Evolutionary conservation across 2,329 filamentous ascomycete genomes (phyloP).

Genomic region (Aureobasidium sp.): DNA sequence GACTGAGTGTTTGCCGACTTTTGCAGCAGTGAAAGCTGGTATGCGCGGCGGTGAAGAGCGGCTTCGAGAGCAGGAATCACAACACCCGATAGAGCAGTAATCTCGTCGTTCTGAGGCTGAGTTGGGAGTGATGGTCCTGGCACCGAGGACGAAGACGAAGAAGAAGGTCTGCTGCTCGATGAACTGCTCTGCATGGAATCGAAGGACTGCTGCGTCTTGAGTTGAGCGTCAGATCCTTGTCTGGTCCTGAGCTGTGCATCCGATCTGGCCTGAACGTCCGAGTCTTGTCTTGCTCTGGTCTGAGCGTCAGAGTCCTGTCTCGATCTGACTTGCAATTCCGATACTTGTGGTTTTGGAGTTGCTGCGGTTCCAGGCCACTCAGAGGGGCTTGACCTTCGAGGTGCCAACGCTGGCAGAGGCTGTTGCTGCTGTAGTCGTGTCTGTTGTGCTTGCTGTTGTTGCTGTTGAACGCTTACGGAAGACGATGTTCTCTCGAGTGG

Average conservation of each 20-base stretch:
- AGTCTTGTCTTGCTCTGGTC: background rate
- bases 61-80: conserved; percentile 90
- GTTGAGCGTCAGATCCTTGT: background rate
- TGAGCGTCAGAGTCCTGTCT: conserved; percentile 7
- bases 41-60: conserved; percentile 70
- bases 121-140: conserved; percentile 50
- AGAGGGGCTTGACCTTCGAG: background rate
- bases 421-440: conserved; percentile 22
- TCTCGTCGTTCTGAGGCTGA: conserved; percentile 49
- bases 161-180: conserved; percentile 12
- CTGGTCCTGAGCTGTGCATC: background rate
- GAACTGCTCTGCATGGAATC: conserved; percentile 9
- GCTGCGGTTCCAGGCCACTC: background rate
- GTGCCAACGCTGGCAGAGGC: conserved; percentile 26
- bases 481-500: background rate
- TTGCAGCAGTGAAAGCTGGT: conserved; percentile 52
- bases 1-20: conserved; percentile 22
- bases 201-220: background rate
- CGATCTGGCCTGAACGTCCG: background rate
- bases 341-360: background rate
- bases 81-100: conserved; percentile 83
- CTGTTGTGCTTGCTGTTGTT: background rate
- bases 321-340: background rate
- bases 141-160: conserved; percentile 39
- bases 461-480: conserved; percentile 2